phyloP scores from a whole-genome alignment of 2,329 filamentous ascomycete genomes.

The Xylariaceae sp. region DNA sequence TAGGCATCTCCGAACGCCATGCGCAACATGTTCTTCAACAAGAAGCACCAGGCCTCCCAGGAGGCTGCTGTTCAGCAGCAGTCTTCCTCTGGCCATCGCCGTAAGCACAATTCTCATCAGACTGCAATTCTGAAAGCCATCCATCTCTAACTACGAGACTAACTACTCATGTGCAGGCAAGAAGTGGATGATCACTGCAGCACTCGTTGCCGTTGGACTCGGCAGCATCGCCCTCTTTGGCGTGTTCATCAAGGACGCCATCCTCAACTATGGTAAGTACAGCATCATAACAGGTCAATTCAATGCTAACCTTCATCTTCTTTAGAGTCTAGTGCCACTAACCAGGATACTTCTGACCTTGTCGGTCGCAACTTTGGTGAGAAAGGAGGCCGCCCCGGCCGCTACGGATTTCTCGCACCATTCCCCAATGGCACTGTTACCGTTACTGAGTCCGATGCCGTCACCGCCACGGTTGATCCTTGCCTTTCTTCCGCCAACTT shows the following conservation, averaged over 20 bases:
- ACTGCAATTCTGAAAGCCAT: neutral
- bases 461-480: conserved; percentile 5
- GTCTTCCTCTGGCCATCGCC: neutral
- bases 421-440: conserved; percentile 6
- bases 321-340: neutral
- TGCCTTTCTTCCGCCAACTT: conserved; percentile 1
- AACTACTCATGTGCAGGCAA: neutral
- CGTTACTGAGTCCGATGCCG: conserved; percentile 1
- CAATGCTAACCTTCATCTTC: neutral
- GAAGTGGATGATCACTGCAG: neutral
- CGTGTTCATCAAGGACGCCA: neutral
- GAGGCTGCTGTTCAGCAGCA: neutral
- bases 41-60: neutral
- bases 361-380: neutral
- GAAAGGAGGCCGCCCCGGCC: conserved; percentile 3
- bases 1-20: neutral
- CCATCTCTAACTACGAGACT: neutral
- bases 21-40: neutral
- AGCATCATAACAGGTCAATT: neutral
- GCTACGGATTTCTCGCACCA: conserved; percentile 6
- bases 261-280: neutral
- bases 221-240: neutral
- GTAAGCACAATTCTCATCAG: neutral
- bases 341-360: neutral
- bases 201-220: neutral